Conservation (phyloP, 2,329 filamentous ascomycete genomes). For the Aspergillus caelatus region DNA sequence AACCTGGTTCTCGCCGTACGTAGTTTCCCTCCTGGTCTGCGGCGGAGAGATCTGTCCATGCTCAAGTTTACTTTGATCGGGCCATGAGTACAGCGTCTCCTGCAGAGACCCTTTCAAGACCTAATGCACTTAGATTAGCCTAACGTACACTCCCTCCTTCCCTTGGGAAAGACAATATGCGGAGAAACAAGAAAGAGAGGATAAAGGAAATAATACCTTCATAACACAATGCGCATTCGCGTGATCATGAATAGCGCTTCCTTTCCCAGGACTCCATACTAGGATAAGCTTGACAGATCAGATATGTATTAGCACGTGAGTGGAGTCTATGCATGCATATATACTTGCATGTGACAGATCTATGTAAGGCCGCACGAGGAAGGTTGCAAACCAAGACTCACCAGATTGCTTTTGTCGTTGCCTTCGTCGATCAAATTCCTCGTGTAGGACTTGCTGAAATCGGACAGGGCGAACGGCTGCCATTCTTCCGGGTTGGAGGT, state of each 20-base stretch:
- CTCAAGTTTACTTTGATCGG: slow-evolving; percentile 51
- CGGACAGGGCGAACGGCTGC: slow-evolving; percentile 73
- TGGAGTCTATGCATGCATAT: not conserved
- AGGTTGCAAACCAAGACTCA: slow-evolving; percentile 43
- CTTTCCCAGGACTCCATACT: slow-evolving; percentile 84
- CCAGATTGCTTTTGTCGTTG: slow-evolving; percentile 77
- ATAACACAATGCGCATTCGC: slow-evolving; percentile 90
- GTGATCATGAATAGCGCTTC: slow-evolving; percentile 85
- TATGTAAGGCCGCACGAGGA: not conserved
- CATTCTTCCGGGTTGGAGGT: slow-evolving; percentile 70
- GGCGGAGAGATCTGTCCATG: slow-evolving; percentile 58
- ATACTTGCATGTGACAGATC: slow-evolving; percentile 1
- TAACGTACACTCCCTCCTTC: not conserved
- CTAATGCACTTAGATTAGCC: slow-evolving; percentile 34
- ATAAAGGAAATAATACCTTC: slow-evolving; percentile 57
- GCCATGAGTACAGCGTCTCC: slow-evolving; percentile 81
- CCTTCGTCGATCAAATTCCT: slow-evolving; percentile 88
- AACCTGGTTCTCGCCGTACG: slow-evolving; percentile 71
- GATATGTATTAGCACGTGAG: slow-evolving; percentile 10
- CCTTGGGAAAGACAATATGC: not conserved
- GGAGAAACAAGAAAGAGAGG: not conserved
- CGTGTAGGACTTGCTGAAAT: slow-evolving; percentile 73
- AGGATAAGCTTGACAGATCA: slow-evolving; percentile 68
- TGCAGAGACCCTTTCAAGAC: slow-evolving; percentile 76
- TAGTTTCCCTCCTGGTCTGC: slow-evolving; percentile 66